Base-by-base conservation (phyloP, 176 grass and related monocot species). In the Leersia perrieri region DNA sequence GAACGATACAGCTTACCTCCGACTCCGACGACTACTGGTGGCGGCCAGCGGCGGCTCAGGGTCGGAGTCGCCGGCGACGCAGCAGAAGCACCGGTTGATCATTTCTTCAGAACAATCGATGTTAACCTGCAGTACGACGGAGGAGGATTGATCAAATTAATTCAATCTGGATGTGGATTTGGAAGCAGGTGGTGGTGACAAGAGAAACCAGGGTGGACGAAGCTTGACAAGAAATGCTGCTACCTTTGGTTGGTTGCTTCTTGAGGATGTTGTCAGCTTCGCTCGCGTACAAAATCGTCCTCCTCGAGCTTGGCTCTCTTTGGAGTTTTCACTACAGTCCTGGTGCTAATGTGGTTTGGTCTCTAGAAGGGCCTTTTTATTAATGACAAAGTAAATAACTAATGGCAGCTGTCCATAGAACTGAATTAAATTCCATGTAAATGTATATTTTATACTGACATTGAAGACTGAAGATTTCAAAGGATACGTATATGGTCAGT, bases 71-170 rank as follows among this genome's bases (percentile, higher is more conserved):
- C 84, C 73, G 53, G 76, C 51, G 70, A 87, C 63, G 74, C 90
- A 95, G 53, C 87, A 85, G 39, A 87, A 63, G 82, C 84, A 95
- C 72, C 64, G 68, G 18, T 40, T 34, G 85, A 93, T 75, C 91
- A 90, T 90, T 72, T 78, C 76, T 6, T 34, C 36, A 5, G 10
- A 41, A 3, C 7, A 61, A 26, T 55, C 53, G 45, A 25, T 12
- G 33, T 25, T 25, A 42, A 31, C 18, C 12, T 23, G 12, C 25
- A 44, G 12, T 13, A 44, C 64, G 25, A 16, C 1, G 29, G 11
- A 66, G 62, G 62, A 76, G 16, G 32, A 8, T 10, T 9, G 0
- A 7, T n/a, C n/a, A n/a, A n/a, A n/a, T n/a, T n/a, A n/a, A n/a
- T 14, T 32, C 72, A 28, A 22, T 42, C 74, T 16, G 57, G 30